Percentiles rank a stretch among this genome's conserved stretches.
These are phyloP conservation scores for Castanea crenata DNA, from an alignment of 306 rosid species.

Conservation along the genomic window DNA sequence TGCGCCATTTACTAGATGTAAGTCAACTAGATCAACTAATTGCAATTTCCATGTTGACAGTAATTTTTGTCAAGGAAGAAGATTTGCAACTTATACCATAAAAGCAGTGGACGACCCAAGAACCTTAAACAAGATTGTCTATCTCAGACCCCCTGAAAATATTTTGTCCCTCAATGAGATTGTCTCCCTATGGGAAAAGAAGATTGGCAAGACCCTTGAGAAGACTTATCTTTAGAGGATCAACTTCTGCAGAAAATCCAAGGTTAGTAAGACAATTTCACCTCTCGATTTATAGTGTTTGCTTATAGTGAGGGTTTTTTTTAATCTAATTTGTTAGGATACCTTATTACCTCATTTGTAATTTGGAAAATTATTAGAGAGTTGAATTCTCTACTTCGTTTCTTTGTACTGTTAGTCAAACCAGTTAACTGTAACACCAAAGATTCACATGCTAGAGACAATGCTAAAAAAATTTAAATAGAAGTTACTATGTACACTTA, in stretches of 20 bases:
- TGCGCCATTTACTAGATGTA: background rate
- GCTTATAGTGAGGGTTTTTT: too few species aligned
- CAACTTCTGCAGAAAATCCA: slow-evolving; percentile 36
- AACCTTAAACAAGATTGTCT: slow-evolving; percentile 40
- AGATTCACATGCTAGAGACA: too few species aligned
- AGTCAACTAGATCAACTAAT: background rate
- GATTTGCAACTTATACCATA: slow-evolving; percentile 30
- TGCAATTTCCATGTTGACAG: slow-evolving; percentile 12
- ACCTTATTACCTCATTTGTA: background rate
- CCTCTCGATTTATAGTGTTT: background rate
- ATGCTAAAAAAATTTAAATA: too few species aligned
- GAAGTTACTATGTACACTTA: too few species aligned
- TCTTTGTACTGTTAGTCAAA: too few species aligned
- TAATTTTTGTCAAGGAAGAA: slow-evolving; percentile 35
- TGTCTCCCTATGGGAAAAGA: slow-evolving; percentile 42
- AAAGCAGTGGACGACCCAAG: slow-evolving; percentile 40
- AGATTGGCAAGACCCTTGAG: slow-evolving; percentile 38
- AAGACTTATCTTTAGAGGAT: slow-evolving; percentile 37
- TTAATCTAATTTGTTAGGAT: background rate
- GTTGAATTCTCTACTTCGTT: too few species aligned
- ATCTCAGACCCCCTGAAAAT: slow-evolving; percentile 38
- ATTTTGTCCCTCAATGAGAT: slow-evolving; percentile 23
- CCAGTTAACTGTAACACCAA: too few species aligned
- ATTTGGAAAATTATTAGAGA: background rate
- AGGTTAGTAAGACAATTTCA: slow-evolving; percentile 18